These are phyloP conservation scores for Arthrobotrys sphaeroides DNA, from an alignment of 2,329 filamentous ascomycete species.

Conservation along the genomic window DNA sequence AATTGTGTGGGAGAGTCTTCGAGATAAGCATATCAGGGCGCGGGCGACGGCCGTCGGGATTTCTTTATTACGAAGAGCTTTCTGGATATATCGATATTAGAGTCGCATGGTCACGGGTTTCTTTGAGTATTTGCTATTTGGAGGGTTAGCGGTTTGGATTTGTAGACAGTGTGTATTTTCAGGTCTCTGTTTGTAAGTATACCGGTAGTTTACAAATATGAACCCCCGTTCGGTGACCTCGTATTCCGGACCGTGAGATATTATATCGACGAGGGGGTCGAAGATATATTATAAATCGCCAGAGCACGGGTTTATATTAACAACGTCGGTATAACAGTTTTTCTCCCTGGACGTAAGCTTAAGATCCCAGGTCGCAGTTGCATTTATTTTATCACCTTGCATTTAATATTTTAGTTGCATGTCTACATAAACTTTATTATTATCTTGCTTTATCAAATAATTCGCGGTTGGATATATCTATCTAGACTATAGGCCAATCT, in stretches of 20 bases:
- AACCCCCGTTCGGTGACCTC: background rate
- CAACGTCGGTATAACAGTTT: slow-evolving; percentile 34
- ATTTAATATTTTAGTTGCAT: background rate
- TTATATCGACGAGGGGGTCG: background rate
- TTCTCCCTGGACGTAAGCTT: background rate
- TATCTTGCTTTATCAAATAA: slow-evolving; percentile 1
- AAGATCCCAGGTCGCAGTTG: slow-evolving; percentile 3
- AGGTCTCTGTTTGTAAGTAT: too few relatives aligned
- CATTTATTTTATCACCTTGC: background rate
- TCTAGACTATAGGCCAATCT: background rate
- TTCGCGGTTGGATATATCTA: background rate
- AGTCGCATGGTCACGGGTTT: background rate
- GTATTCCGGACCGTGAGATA: slow-evolving; percentile 12
- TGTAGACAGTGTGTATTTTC: background rate
- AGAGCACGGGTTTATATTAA: background rate
- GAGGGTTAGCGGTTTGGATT: too few relatives aligned
- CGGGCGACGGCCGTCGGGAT: slow-evolving; percentile 22
- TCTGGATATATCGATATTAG: background rate
- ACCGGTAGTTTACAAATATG: background rate
- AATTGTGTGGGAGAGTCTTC: slow-evolving; percentile 22
- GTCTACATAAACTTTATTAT: too few relatives aligned
- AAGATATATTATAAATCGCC: background rate
- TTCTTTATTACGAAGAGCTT: slow-evolving; percentile 49
- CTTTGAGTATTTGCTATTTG: background rate
- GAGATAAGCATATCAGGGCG: slow-evolving; percentile 50